These are phyloP conservation scores for Polyporus arcularius DNA, from an alignment of 768 basidiomycete genomes.

Conservation along the genomic window DNA sequence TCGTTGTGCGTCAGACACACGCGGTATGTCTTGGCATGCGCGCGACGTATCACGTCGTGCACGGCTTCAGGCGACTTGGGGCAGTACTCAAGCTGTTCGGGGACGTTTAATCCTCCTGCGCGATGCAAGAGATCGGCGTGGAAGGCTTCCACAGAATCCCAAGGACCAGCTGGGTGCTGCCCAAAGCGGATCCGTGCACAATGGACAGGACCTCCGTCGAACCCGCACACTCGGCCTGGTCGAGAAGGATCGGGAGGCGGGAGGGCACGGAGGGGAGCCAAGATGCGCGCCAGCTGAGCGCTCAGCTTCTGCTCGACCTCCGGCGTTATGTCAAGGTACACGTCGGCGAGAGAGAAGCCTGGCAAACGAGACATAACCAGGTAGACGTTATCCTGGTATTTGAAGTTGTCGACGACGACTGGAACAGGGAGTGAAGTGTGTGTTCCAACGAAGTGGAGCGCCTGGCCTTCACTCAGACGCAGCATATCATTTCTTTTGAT, in stretches of 20 bases:
- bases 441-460: conserved; percentile 8
- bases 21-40: conserved; percentile 6
- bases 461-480: conserved; percentile 13
- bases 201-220: conserved; percentile 9
- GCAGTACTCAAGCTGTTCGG: neutral
- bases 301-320: conserved; percentile 2
- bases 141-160: conserved; percentile 12
- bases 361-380: conserved; percentile 18
- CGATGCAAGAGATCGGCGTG: conserved; percentile 6
- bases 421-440: conserved; percentile 18
- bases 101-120: neutral
- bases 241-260: neutral
- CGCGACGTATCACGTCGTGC: conserved; percentile 4
- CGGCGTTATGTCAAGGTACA: neutral
- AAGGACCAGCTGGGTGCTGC: conserved; percentile 9
- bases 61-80: conserved; percentile 1
- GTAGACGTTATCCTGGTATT: conserved; percentile 4
- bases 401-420: conserved; percentile 19
- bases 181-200: conserved; percentile 9
- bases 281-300: conserved; percentile 1
- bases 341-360: conserved; percentile 5
- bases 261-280: conserved; percentile 9
- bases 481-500: conserved; percentile 11
- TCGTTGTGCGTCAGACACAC: conserved; percentile 38
- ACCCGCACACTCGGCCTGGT: conserved; percentile 6